phyloP scores from a whole-genome alignment of 371 early-diverging fungal species.

The Rhizopus stolonifer region DNA sequence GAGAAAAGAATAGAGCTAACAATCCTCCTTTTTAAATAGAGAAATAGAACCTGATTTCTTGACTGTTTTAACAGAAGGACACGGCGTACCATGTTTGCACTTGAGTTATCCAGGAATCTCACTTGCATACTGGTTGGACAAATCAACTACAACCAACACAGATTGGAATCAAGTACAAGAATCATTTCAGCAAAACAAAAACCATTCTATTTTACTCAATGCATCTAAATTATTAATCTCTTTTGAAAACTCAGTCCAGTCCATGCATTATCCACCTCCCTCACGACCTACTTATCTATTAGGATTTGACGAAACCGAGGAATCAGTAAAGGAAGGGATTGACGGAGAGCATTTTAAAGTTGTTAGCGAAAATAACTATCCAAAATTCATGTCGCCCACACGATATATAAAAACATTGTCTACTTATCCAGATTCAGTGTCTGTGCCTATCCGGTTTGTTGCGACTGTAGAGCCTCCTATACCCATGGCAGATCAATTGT shows the following conservation, averaged over 20 bases:
- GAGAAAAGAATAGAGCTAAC: too few species aligned
- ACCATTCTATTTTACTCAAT: slow-evolving; percentile 11
- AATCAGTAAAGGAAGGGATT: slow-evolving; percentile 27
- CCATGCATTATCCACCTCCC: slow-evolving; percentile 27
- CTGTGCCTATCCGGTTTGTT: slow-evolving; percentile 43
- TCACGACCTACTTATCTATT: slow-evolving; percentile 27
- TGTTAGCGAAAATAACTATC: slow-evolving; percentile 26
- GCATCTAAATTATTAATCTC: slow-evolving; percentile 31
- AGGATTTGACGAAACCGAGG: slow-evolving; percentile 34
- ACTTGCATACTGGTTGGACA: slow-evolving; percentile 56
- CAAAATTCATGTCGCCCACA: slow-evolving; percentile 29
- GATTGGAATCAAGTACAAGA: slow-evolving; percentile 42
- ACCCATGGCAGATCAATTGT: slow-evolving; percentile 31
- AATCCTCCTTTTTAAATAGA: background rate
- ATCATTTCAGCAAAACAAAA: slow-evolving; percentile 12
- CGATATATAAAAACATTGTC: slow-evolving; percentile 33
- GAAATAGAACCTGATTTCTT: slow-evolving; percentile 25
- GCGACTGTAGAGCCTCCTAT: slow-evolving; percentile 42
- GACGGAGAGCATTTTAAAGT: slow-evolving; percentile 30
- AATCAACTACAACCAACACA: slow-evolving; percentile 24
- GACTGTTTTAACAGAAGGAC: slow-evolving; percentile 51
- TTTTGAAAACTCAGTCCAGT: slow-evolving; percentile 37
- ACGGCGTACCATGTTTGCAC: slow-evolving; percentile 55
- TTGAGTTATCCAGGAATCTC: slow-evolving; percentile 55
- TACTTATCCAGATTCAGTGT: slow-evolving; percentile 17